Evolutionary conservation across 1,139 yeast species (phyloP).

Genomic region (Geotrichum carabidarum): DNA sequence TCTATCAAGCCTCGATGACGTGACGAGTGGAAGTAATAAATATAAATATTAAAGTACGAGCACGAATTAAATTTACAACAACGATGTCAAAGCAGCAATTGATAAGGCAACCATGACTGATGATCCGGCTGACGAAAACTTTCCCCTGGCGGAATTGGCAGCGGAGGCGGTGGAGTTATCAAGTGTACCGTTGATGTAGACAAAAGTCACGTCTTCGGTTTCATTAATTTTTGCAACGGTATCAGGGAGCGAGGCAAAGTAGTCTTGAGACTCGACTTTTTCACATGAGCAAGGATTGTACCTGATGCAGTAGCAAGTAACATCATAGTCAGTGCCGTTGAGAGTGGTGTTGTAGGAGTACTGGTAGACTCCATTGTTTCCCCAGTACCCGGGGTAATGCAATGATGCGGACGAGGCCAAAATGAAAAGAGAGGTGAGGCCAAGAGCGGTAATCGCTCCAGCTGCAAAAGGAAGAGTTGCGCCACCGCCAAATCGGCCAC

Average conservation of each 20-base stretch:
- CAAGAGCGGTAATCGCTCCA: slow-evolving; percentile 27
- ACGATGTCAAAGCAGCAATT: slow-evolving; percentile 3
- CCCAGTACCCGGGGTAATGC: slow-evolving; percentile 29
- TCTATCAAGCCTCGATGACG: background rate
- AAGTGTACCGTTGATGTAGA: slow-evolving; percentile 27
- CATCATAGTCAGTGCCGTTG: slow-evolving; percentile 25
- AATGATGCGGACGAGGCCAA: slow-evolving; percentile 10
- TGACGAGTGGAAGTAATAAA: too few species aligned
- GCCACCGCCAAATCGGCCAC: slow-evolving; percentile 28
- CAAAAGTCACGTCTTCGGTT: slow-evolving; percentile 9
- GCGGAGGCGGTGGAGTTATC: slow-evolving; percentile 13
- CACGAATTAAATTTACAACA: background rate
- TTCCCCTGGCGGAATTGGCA: background rate
- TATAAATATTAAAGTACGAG: too few species aligned
- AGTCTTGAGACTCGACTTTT: slow-evolving; percentile 20
- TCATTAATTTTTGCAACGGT: slow-evolving; percentile 14
- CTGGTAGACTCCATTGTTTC: slow-evolving; percentile 23
- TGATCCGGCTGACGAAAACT: slow-evolving; percentile 2
- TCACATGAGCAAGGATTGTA: slow-evolving; percentile 29
- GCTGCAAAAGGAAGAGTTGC: slow-evolving; percentile 25
- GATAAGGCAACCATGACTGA: slow-evolving; percentile 1
- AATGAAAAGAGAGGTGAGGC: slow-evolving; percentile 21
- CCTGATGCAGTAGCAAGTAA: slow-evolving; percentile 26
- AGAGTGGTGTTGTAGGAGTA: slow-evolving; percentile 25
- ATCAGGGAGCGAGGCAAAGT: slow-evolving; percentile 23